Evolutionary conservation across 495 filamentous ascomycete genomes (phyloP), one percentile per base, ranked within the genome.

Genomic region (Talaromyces nanjingensis): DNA sequence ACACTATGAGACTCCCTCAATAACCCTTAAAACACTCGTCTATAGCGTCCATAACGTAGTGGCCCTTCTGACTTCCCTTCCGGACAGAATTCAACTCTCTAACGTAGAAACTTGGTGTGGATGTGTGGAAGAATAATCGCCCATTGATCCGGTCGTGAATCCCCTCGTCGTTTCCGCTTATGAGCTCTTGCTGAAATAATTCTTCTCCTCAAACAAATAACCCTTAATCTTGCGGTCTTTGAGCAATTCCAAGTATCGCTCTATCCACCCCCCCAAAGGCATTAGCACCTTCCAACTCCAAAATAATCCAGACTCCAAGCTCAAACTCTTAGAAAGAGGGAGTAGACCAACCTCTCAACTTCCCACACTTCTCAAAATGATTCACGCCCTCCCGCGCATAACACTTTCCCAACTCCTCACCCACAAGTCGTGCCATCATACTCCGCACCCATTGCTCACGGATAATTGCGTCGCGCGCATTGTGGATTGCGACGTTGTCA

Each of bases 371-470:
- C 85, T 97, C 93, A 68, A 98, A 76, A 76, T 98, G 94, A 77
- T 98, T 98, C 63, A 97, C 91, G 4, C 94, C 94, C 77, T 98
- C 93, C 63, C 89, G 83, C 71, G 85, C 84, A 81, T 98, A 98
- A 78, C 94, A 98, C 82, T 96, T 97, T 69, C 91, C 86, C 77
- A 98, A 75, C 80, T 98, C 96, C 77, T 98, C 91, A 45, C 92
- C 83, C 37, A 98, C 91, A 59, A 98, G 79, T 64, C 94, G 82
- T 20, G 91, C 90, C 94, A 97, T 98, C 94, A 98, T 98, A 69
- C 86, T 88, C 73, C 86, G 86, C 29, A 98, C 92, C 96, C 96
- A 98, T 79, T 98, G 94, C 77, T 98, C 94, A 47, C 92, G 86
- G 69, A 98, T 87, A 54, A 98, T 87, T 37, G 93, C 88, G 70